Evolutionary conservation across 2,329 filamentous ascomycete genomes (phyloP), one percentile per base, ranked within the genome.

Genomic region (Fusarium sp.): DNA sequence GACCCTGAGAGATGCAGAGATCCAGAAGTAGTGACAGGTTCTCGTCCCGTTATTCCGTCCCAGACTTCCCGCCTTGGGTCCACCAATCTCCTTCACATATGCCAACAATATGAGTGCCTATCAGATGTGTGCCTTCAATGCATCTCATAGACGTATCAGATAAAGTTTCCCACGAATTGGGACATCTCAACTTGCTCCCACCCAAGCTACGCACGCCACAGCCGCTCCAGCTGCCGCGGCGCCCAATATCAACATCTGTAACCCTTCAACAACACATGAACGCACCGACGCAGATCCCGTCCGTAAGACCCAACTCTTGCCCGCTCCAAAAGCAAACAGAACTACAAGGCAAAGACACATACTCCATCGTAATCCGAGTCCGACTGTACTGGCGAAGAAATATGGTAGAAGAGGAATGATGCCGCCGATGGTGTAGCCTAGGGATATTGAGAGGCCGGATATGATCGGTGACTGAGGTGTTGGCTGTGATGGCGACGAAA

Each of bases 351-450:
- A 89, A 6, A 89, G 77, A 1, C 76, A 79, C 11, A 87, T 83
- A 42, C 86, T 89, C 77, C 84, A 86, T 16, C 81, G 82, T 28
- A 92, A 77, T 3, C 80, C 82, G 8, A 72, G 52, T 0, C 74
- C 77, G 0, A 84, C 79, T 3, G 76, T 79, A 4, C 66, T 44
- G 18, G 81, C 77, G 55, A 89, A 85, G 60, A 91, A 86, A 75
- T 91, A 91, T 0, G 89, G 89, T 24, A 88, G 77, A 13, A 91
- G 78, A 0, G 89, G 89, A 28, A 91, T 84, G 59, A 89, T 81
- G 0, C 89, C 89, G 7, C 89, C 89, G 4, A 89, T 77, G 35
- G 90, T 83, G 70, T 91, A 92, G 0, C 89, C 88, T 3, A 86
- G 70, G 0, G 88, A 86, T 39, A 91, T 87, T 1, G 86, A 90